phyloP scores from a whole-genome alignment of 805 yeast species.

The Kuraishia piskuri region DNA sequence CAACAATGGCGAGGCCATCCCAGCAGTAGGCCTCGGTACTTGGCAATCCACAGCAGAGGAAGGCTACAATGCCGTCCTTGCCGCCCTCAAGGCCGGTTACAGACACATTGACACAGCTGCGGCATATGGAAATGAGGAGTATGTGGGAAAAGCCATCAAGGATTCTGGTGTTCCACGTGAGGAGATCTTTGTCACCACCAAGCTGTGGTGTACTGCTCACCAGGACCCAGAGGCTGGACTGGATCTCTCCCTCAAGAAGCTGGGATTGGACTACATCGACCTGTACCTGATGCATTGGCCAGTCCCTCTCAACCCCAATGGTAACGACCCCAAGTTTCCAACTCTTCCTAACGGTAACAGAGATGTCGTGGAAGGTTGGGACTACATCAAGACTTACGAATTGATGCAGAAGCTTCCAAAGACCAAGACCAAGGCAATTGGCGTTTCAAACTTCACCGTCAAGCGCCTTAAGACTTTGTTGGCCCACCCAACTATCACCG shows the following conservation, averaged over 20 bases:
- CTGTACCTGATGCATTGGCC: conserved; percentile 84
- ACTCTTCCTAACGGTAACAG: conserved; percentile 18
- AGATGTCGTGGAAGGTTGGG: conserved; percentile 19
- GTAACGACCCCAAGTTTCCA: conserved; percentile 20
- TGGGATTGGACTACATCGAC: conserved; percentile 72
- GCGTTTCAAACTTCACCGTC: conserved; percentile 66
- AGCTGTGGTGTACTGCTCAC: conserved; percentile 53
- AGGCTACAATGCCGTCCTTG: conserved; percentile 46
- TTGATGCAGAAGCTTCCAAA: conserved; percentile 47
- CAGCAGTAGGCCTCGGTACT: conserved; percentile 68
- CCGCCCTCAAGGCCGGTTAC: conserved; percentile 61
- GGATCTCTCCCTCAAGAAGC: conserved; percentile 47
- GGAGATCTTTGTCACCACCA: conserved; percentile 64
- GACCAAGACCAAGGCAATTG: conserved; percentile 51
- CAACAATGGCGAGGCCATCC: conserved; percentile 53
- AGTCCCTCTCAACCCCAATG: conserved; percentile 34
- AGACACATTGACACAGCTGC: conserved; percentile 76
- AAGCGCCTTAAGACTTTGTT: conserved; percentile 43
- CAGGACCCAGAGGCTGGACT: conserved; percentile 42
- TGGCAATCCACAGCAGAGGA: conserved; percentile 51
- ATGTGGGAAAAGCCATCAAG: conserved; percentile 48
- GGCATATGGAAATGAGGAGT: conserved; percentile 56
- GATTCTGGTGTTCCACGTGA: conserved; percentile 57
- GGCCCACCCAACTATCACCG: conserved; percentile 33
- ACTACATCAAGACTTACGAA: conserved; percentile 52